Base-by-base conservation (phyloP, 1,284 basidiomycete species). In the Somion occarium region DNA sequence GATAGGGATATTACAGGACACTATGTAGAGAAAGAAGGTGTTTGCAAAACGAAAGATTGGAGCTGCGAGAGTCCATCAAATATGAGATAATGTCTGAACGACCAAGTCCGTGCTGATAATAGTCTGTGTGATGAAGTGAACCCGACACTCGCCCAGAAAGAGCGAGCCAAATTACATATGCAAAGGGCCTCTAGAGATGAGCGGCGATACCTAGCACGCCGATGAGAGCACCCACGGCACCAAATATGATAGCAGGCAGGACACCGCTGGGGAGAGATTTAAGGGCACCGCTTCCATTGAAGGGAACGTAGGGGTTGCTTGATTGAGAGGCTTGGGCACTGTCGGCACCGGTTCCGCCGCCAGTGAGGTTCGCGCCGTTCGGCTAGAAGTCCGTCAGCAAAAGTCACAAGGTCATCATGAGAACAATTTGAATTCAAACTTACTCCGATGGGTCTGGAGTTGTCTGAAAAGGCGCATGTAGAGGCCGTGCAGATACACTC, bases 321-420 rank as follows among this genome's bases (percentile, higher is more conserved):
- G 69, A 59, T 54, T 56, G 49, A 2, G 57, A 51, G 2, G 65
- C 30, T n/a, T 61, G 46, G 3, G 59, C 53, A 13, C 59, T 56
- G 56, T 44, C 58, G 56, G 18, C 53, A 5, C 74, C 77, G 1
- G 69, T 71, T 41, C 78, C 75, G 34, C 80, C 82, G 19, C 82
- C 82, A 26, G 83, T 87, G 46, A 86, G 65, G 61, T 86, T 86
- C 38, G 79, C 80, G 47, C 83, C 83, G 58, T 88, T 87, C 7
- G 85, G 80, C 79, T 84, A 53, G 37, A 57, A 39, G 55, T 45
- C n/a, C 24, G 51, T 49, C 12, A 26, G 39, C 42, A 34, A 34
- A 34, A 34, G 15, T 34, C 30, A 15, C 15, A 34, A 34, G 30
- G 15, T 15, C 7, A 34, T 15, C 30, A n/a, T 23, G 48, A 27